A percentile compares a stretch with the other conserved stretches of the same genome.
Evolutionary conservation across 1,139 yeast species (phyloP).

Genomic region (Geotrichum candidum): DNA sequence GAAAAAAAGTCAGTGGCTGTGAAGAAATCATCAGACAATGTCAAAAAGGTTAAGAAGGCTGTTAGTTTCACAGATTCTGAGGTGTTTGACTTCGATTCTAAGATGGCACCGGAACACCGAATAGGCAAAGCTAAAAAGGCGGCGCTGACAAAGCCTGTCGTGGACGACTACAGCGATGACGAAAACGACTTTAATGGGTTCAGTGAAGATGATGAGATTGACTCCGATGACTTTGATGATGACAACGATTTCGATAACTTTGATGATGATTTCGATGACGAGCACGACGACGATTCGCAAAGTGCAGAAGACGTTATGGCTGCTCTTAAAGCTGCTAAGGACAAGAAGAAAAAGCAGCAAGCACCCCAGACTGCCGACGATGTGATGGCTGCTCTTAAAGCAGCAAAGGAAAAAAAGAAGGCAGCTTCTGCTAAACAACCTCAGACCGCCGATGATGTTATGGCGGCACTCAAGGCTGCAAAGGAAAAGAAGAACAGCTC

Average conservation of each 20-base stretch:
- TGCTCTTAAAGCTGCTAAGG: constrained; percentile 40
- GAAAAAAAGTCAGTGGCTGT: not conserved
- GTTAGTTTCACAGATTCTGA: constrained; percentile 10
- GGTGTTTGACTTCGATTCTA: constrained; percentile 12
- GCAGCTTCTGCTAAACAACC: constrained; percentile 1
- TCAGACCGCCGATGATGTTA: constrained; percentile 37
- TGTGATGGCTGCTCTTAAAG: constrained; percentile 43
- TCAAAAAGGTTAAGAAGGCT: not conserved
- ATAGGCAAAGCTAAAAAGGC: constrained; percentile 3
- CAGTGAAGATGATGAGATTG: constrained; percentile 52
- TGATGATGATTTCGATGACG: constrained; percentile 64
- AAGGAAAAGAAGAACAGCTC: constrained; percentile 30
- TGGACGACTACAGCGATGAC: constrained; percentile 28
- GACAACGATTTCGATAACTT: constrained; percentile 68
- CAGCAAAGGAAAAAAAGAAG: constrained; percentile 31
- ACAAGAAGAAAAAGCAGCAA: constrained; percentile 21
- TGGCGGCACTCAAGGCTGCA: constrained; percentile 41
- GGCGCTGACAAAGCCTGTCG: constrained; percentile 35
- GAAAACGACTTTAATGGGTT: constrained; percentile 5
- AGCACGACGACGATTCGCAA: constrained; percentile 20
- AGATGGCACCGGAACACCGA: constrained; percentile 8
- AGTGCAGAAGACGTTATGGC: constrained; percentile 40
- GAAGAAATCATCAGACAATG: not conserved
- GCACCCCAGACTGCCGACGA: constrained; percentile 7
- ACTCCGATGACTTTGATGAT: constrained; percentile 49